Evolutionary conservation across 805 yeast genomes (phyloP).

Genomic region (Wickerhamiella bombiphila): DNA sequence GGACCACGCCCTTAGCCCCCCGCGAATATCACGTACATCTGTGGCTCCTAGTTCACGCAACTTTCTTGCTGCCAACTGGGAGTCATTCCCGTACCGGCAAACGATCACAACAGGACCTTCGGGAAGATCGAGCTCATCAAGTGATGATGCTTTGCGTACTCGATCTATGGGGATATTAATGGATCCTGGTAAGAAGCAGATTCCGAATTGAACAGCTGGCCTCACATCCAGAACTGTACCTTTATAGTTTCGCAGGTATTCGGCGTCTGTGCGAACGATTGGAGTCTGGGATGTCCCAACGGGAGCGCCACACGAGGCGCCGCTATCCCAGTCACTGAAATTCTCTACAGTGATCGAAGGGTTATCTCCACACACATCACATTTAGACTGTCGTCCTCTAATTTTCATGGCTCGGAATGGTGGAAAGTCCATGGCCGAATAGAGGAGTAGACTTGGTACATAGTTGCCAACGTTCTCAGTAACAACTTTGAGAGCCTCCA

Average conservation of each 20-base stretch:
- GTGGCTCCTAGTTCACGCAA: constrained; percentile 35
- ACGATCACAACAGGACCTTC: constrained; percentile 31
- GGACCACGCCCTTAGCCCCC: constrained; percentile 67
- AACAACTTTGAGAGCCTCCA: constrained; percentile 67
- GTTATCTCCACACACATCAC: constrained; percentile 48
- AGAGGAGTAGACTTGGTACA: constrained; percentile 46
- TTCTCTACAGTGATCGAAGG: constrained; percentile 35
- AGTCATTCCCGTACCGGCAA: constrained; percentile 86
- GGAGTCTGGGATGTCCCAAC: constrained; percentile 22
- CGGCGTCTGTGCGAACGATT: constrained; percentile 12
- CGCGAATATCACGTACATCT: constrained; percentile 51
- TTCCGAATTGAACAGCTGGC: constrained; percentile 58
- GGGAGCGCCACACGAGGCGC: constrained; percentile 57
- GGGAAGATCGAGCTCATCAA: constrained; percentile 14
- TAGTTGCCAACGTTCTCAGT: constrained; percentile 41
- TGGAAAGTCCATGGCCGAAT: constrained; percentile 41
- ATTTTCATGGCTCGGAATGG: constrained; percentile 57
- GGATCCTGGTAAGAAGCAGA: constrained; percentile 46
- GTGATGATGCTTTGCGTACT: constrained; percentile 24
- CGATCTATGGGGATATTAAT: constrained; percentile 49
- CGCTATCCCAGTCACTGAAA: constrained; percentile 45
- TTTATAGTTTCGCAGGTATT: constrained; percentile 6
- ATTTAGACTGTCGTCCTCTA: constrained; percentile 48
- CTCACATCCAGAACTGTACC: constrained; percentile 58
- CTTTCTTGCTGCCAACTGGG: constrained; percentile 55